Conservation (phyloP, 176 grass and related monocot species). For the Cymbopogon citratus region DNA sequence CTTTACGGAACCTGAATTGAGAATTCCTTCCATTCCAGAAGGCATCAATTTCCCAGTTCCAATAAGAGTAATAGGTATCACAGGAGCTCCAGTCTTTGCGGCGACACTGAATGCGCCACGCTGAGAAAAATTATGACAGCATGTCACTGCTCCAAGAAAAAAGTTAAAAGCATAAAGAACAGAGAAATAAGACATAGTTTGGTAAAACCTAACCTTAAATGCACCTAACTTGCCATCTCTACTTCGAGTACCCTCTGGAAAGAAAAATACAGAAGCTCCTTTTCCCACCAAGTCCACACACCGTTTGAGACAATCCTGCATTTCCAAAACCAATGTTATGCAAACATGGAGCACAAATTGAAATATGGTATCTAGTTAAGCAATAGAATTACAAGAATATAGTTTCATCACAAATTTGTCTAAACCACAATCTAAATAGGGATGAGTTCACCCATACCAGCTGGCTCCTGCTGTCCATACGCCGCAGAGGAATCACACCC, state of each 20-base stretch:
- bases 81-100: slow-evolving; percentile 67
- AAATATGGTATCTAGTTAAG: background rate
- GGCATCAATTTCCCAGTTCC: slow-evolving; percentile 91
- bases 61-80: slow-evolving; percentile 84
- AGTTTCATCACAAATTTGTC: background rate
- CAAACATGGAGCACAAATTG: background rate
- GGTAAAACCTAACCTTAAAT: slow-evolving; percentile 70
- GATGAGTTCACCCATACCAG: slow-evolving; percentile 49
- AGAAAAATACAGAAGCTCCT: slow-evolving; percentile 93
- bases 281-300: slow-evolving; percentile 71
- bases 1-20: slow-evolving; percentile 80
- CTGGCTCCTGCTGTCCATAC: slow-evolving; percentile 88
- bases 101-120: slow-evolving; percentile 95
- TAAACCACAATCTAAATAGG: background rate
- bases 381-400: background rate
- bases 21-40: slow-evolving; percentile 67
- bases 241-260: slow-evolving; percentile 90
- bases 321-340: background rate
- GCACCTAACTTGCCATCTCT: slow-evolving; percentile 85
- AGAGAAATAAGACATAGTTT: slow-evolving; percentile 2
- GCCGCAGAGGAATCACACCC: slow-evolving; percentile 79
- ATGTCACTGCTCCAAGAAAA: slow-evolving; percentile 1
- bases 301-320: slow-evolving; percentile 87
- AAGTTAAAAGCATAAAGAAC: background rate
- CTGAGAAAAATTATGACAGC: slow-evolving; percentile 39